Base-by-base conservation (phyloP, 495 filamentous ascomycete genomes). In the Penicillium waksmanii region DNA sequence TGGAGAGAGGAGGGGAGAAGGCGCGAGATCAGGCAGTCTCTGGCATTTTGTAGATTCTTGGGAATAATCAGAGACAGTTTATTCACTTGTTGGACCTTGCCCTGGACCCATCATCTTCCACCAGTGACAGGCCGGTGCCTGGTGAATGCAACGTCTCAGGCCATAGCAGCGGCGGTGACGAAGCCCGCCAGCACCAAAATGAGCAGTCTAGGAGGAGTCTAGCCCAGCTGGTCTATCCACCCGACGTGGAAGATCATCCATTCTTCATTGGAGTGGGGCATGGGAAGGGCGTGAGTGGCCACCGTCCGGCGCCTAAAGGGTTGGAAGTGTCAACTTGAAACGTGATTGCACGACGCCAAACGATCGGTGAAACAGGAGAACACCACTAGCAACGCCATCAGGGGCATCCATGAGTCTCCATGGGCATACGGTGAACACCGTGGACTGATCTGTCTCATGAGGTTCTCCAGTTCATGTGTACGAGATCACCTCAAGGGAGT, bases 301-400 rank as follows among this genome's bases (percentile, higher is more conserved):
- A 27, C n/a, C 11, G 46, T 36, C 33, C 31, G 57, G 62, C 62
- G 57, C 42, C 57, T 54, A 60, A 33, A 38, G 42, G 33, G 55
- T 48, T 44, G 58, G 51, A 46, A 38, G 42, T 23, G 51, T 61
- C 58, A 61, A 61, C 46, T 17, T 65, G 62, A 65, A 61, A 65
- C 62, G 13, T 27, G 11, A 57, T 21, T 44, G 18, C 36, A 25
- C 47, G 27, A 35, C 49, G 19, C 18, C 50, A 59, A 59, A 59
- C 57, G 2, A 9, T 18, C 53, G 53, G 53, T 57, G 60, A 62
- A 62, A 62, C 60, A 57, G 55, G 44, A 44, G 51, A 15, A 40
- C 56, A 46, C 53, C 43, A 5, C 43, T 54, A 43, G 43, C 25
- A 38, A 31, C 17, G 31, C 34, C 19, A 25, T 34, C 35, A 19